A percentile compares a stretch with the other conserved stretches of the same genome.
Conservation (phyloP, 345 rosid genomes). For the Gossypium stocksii region DNA sequence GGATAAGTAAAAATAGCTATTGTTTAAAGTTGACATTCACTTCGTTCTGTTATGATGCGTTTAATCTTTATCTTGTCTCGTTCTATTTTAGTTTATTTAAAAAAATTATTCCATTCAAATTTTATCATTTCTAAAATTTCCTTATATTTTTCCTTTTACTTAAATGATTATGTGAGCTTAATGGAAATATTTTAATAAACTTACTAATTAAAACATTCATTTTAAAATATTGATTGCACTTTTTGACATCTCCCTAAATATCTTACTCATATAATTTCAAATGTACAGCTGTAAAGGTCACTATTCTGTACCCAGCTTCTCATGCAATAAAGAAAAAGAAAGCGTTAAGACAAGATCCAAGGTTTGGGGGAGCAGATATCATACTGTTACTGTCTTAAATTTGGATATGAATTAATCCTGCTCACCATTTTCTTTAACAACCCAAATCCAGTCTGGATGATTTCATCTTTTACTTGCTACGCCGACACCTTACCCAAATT, state of each 20-base stretch:
- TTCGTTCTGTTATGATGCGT: no score
- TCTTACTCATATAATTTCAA: no score
- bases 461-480: background rate
- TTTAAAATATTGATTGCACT: background rate
- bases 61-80: no score
- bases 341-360: slow-evolving; percentile 17
- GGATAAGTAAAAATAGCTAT: no score
- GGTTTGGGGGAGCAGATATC: slow-evolving; percentile 1
- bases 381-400: no score
- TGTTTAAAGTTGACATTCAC: no score
- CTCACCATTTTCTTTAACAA: background rate
- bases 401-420: background rate
- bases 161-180: background rate
- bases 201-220: background rate
- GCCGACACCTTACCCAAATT: background rate
- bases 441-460: slow-evolving; percentile 1
- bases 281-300: background rate
- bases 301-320: background rate
- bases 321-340: background rate
- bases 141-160: no score
- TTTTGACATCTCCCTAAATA: background rate
- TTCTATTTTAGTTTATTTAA: no score
- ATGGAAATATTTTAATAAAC: no score
- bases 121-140: no score
- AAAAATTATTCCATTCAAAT: no score